Base-by-base conservation (phyloP, 75 land plant species). In the Cupressus sempervirens region DNA sequence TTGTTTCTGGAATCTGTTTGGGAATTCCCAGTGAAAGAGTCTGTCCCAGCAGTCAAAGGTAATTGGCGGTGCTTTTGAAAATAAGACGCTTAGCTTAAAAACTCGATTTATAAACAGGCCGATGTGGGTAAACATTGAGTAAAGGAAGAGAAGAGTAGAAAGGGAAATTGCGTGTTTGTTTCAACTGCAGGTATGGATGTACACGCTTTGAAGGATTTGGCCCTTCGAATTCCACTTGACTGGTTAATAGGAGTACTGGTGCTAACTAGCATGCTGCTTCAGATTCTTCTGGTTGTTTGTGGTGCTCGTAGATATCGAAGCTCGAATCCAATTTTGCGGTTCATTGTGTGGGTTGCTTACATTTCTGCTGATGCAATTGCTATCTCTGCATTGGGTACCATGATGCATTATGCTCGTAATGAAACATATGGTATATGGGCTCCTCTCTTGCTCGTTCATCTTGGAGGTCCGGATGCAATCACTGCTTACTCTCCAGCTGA, bases 401-500 rank as follows among this genome's bases (percentile, higher is more conserved):
- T 84, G 85, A n/a, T 84, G 16, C 76, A 46, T 36, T 72, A 15
- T n/a, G 36, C 76, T 43, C 67, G 74, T 23, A 48, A 35, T 75
- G 48, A 46, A 2, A 75, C 72, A 23, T 84, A 68, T 41, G 30
- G 34, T 1, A 46, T 84, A 75, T 84, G 85, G 85, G 85, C 85
- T 40, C 85, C 85, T 43, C 43, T 84, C 85, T 23, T 84, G 74
- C 85, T 84, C 41, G 45, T 84, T 8, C 85, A 84, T 52, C 40
- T 84, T 6, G 85, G 85, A 41, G 85, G 76, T 4, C 40, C 85
- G 1, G 85, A 84, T 41, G 43, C 85, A 7, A 67, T 84, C 38
- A 84, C 48, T 46, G 85, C 85, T 12, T 84, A 84, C 14, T 84
- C 85, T 12, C 18, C 85, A 35, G 74, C 85, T 23, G 85, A 84